These are phyloP conservation scores for Millerago galiae DNA, from an alignment of 805 yeast genomes.

Conservation along the genomic window DNA sequence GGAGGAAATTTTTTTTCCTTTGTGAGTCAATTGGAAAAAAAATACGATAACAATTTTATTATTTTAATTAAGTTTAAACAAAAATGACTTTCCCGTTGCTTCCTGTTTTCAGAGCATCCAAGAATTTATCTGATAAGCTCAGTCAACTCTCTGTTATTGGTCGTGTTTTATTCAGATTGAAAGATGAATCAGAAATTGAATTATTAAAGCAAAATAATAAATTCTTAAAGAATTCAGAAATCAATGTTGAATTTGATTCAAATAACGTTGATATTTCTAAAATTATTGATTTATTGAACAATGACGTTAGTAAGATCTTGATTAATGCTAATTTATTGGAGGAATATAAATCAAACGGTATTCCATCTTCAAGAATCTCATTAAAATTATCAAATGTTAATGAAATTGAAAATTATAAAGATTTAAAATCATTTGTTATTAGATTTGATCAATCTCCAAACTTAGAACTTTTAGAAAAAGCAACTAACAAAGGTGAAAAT, in stretches of 20 bases:
- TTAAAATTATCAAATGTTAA: conserved; percentile 7
- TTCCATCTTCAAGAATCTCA: conserved; percentile 33
- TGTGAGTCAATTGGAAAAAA: background rate
- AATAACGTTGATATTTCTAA: conserved; percentile 32
- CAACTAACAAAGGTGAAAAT: conserved; percentile 14
- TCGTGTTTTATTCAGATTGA: conserved; percentile 19
- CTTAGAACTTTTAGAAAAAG: conserved; percentile 15
- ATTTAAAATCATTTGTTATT: conserved; percentile 14
- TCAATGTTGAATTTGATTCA: conserved; percentile 24
- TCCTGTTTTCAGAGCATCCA: conserved; percentile 23
- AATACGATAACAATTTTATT: background rate
- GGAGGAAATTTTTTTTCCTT: background rate
- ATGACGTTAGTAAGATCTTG: conserved; percentile 48
- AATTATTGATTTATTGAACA: conserved; percentile 48
- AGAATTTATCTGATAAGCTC: conserved; percentile 5
- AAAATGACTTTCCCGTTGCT: conserved; percentile 34
- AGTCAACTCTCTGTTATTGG: conserved; percentile 22
- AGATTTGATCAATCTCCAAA: conserved; percentile 13
- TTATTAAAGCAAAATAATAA: conserved; percentile 13
- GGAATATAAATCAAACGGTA: conserved; percentile 37
- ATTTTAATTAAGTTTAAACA: no score
- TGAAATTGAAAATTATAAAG: conserved; percentile 7
- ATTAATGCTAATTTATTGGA: conserved; percentile 27
- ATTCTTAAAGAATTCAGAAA: conserved; percentile 12
- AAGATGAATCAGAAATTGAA: conserved; percentile 17